A percentile compares a stretch with the other conserved stretches of the same genome.
phyloP scores from a whole-genome alignment of 1,284 basidiomycete species.

The Exobasidium cylindrosporum region DNA sequence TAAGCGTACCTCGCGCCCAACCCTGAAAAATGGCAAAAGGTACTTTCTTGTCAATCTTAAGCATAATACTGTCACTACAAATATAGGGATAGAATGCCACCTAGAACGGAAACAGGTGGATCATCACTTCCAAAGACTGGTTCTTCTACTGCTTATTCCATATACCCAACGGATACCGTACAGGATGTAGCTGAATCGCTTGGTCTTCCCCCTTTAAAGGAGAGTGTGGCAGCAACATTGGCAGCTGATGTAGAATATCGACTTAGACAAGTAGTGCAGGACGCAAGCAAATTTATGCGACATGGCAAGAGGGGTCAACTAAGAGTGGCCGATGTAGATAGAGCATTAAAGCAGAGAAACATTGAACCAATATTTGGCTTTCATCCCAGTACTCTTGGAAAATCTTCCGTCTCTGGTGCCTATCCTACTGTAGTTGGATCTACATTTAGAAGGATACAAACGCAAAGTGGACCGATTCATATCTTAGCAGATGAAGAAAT shows the following conservation, averaged over 20 bases:
- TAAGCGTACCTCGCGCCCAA: too few species aligned
- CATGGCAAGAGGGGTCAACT: slow-evolving; percentile 84
- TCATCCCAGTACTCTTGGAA: slow-evolving; percentile 31
- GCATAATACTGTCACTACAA: neutral
- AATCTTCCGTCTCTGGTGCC: slow-evolving; percentile 23
- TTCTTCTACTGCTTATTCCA: slow-evolving; percentile 3
- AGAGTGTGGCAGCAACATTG: slow-evolving; percentile 75
- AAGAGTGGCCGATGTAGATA: slow-evolving; percentile 84
- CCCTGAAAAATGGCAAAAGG: too few species aligned
- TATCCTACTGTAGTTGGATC: slow-evolving; percentile 31
- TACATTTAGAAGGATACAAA: slow-evolving; percentile 54
- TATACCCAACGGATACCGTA: slow-evolving; percentile 51
- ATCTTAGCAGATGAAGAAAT: slow-evolving; percentile 96
- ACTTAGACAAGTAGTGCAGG: slow-evolving; percentile 89
- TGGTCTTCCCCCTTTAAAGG: slow-evolving; percentile 74
- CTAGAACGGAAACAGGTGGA: slow-evolving; percentile 4
- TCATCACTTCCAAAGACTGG: slow-evolving; percentile 1
- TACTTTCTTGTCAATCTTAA: neutral
- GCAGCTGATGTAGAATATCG: slow-evolving; percentile 97
- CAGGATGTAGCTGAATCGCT: slow-evolving; percentile 83
- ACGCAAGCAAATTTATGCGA: slow-evolving; percentile 93
- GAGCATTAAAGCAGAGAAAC: slow-evolving; percentile 87
- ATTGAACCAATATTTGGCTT: slow-evolving; percentile 65
- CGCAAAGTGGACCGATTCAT: slow-evolving; percentile 64
- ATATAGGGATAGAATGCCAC: neutral